phyloP scores from a whole-genome alignment of 495 filamentous ascomycete genomes.

The Lophiostoma macrostomum region DNA sequence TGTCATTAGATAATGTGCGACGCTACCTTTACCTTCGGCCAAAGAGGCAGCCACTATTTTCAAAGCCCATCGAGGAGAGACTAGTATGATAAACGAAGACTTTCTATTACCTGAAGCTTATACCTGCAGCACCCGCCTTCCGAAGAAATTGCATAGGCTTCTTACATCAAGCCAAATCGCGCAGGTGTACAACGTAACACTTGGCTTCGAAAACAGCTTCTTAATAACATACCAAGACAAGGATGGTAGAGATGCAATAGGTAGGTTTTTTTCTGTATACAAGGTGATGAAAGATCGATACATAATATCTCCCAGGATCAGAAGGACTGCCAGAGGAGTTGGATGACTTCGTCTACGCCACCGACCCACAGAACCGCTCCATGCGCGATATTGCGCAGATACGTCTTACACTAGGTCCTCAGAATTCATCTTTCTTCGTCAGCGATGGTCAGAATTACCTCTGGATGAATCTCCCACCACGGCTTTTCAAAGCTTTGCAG shows the following conservation, averaged over 20 bases:
- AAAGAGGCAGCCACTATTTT: conserved; percentile 30
- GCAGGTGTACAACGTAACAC: conserved; percentile 21
- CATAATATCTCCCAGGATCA: conserved; percentile 8
- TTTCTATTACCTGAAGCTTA: background rate
- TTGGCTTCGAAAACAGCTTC: conserved; percentile 24
- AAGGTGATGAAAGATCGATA: too few species aligned
- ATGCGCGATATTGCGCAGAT: conserved; percentile 15
- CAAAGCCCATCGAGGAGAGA: conserved; percentile 12
- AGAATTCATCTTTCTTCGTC: conserved; percentile 27
- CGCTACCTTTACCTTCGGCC: conserved; percentile 28
- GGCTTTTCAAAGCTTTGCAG: conserved; percentile 13
- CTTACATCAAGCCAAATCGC: conserved; percentile 7
- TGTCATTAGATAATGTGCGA: conserved; percentile 30
- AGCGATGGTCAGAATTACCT: conserved; percentile 11
- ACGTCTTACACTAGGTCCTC: conserved; percentile 20
- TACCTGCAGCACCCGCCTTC: conserved; percentile 3
- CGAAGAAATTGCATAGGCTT: conserved; percentile 12
- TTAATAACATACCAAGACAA: conserved; percentile 19
- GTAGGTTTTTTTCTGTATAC: background rate
- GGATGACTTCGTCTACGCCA: conserved; percentile 18
- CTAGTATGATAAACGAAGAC: conserved; percentile 10
- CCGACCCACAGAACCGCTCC: background rate
- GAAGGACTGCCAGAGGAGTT: conserved; percentile 24
- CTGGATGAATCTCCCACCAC: conserved; percentile 23
- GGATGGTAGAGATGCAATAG: conserved; percentile 12